Conservation (phyloP, 306 rosid species). For the Prunus kanzakura region DNA sequence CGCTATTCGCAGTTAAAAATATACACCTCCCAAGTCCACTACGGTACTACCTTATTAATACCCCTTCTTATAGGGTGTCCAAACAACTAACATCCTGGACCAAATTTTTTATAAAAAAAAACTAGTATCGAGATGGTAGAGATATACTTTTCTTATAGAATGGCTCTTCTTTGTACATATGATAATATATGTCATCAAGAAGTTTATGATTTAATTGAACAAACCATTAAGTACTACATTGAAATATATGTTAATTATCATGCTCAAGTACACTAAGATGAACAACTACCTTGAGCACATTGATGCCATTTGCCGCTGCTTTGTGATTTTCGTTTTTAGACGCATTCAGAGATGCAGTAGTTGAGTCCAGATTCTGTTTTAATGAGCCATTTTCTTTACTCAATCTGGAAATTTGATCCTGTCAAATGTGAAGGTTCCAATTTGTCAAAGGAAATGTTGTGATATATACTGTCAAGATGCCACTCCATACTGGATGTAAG, state of each 20-base stretch:
- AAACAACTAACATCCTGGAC: not conserved
- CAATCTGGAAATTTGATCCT: constrained; percentile 75
- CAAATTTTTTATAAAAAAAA: not conserved
- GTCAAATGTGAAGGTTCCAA: constrained; percentile 29
- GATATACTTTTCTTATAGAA: not conserved
- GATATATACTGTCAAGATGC: not conserved
- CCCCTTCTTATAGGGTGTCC: not conserved
- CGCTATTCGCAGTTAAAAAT: too few relatives aligned
- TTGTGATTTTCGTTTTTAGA: constrained; percentile 50
- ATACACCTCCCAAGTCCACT: not conserved
- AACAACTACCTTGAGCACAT: constrained; percentile 46
- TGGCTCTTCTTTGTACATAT: not conserved
- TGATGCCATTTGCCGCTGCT: constrained; percentile 45
- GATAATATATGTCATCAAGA: constrained; percentile 1
- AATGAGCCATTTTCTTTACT: constrained; percentile 78
- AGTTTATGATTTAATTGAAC: not conserved
- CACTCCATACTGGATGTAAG: not conserved
- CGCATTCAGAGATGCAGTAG: constrained; percentile 41
- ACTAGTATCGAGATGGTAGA: not conserved
- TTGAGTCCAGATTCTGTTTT: constrained; percentile 67
- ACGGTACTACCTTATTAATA: not conserved
- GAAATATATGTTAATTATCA: not conserved
- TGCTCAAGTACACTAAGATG: not conserved
- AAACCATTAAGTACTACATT: not conserved
- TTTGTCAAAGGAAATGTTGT: constrained; percentile 14